A percentile compares a stretch with the other conserved stretches of the same genome.
Evolutionary conservation across 768 basidiomycete genomes (phyloP).

Genomic region (Boletus vinaceobasis): DNA sequence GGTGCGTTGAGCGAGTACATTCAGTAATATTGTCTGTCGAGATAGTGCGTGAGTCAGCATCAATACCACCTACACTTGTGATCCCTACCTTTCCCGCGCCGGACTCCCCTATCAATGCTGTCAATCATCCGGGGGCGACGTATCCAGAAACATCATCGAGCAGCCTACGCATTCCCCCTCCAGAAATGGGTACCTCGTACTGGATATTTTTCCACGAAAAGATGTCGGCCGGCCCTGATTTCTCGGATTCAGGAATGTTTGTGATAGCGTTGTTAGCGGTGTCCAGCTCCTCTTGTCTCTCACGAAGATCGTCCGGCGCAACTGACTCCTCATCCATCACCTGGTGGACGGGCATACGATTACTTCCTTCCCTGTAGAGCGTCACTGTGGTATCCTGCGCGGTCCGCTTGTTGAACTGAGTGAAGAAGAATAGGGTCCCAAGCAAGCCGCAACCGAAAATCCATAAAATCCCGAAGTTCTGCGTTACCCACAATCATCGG

Average conservation of each 20-base stretch:
- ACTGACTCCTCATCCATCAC: constrained; percentile 18
- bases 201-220: constrained; percentile 78
- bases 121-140: constrained; percentile 48
- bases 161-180: constrained; percentile 37
- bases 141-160: constrained; percentile 48
- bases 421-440: constrained; percentile 33
- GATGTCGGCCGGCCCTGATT: constrained; percentile 37
- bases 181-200: constrained; percentile 54
- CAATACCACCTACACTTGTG: neutral
- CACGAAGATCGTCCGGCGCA: neutral
- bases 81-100: constrained; percentile 29
- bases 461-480: constrained; percentile 45
- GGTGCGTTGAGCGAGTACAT: constrained; percentile 52
- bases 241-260: constrained; percentile 12
- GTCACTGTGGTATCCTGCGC: constrained; percentile 32
- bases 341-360: neutral
- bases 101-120: constrained; percentile 49
- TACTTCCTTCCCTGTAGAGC: constrained; percentile 16
- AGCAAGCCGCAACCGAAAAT: constrained; percentile 42
- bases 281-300: neutral
- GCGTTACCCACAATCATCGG: neutral
- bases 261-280: too few relatives aligned
- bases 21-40: constrained; percentile 54
- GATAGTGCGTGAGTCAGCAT: neutral
- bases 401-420: constrained; percentile 31